phyloP scores from a whole-genome alignment of 1,284 basidiomycete species.

The Apiotrichum veenhuisii region DNA sequence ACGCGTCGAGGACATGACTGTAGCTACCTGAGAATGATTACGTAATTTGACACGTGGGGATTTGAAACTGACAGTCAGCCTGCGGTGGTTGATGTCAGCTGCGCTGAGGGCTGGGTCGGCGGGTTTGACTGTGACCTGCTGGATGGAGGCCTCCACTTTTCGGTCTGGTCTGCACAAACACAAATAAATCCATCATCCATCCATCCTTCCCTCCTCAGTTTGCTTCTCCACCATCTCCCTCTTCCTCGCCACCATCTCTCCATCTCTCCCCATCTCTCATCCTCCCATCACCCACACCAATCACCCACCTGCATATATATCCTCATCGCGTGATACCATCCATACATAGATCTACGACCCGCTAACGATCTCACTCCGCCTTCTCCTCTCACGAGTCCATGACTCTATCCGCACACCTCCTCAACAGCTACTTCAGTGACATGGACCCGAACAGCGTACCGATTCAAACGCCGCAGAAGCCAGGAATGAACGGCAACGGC shows the following conservation, averaged over 20 bases:
- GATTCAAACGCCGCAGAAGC: constrained; percentile 13
- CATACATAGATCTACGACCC: background rate
- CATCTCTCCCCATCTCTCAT: background rate
- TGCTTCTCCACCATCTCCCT: background rate
- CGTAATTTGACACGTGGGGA: background rate
- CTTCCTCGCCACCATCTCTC: background rate
- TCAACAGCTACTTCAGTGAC: constrained; percentile 17
- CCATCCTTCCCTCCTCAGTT: background rate
- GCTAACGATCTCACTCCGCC: background rate
- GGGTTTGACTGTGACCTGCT: too few relatives aligned
- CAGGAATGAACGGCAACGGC: background rate
- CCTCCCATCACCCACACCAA: background rate
- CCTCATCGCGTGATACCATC: background rate
- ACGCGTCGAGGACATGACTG: background rate
- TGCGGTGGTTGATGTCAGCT: too few relatives aligned
- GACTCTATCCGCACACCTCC: constrained; percentile 35
- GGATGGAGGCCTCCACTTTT: too few relatives aligned
- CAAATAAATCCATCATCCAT: background rate
- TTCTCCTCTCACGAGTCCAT: constrained; percentile 11
- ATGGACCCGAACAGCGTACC: constrained; percentile 23
- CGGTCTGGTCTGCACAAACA: background rate
- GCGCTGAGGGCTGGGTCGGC: too few relatives aligned
- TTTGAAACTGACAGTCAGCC: too few relatives aligned
- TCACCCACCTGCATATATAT: background rate
- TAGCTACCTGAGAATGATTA: background rate